A percentile compares a stretch with the other conserved stretches of the same genome.
These are phyloP conservation scores for Suhomyces sp. DNA, from an alignment of 805 yeast genomes.

Conservation along the genomic window DNA sequence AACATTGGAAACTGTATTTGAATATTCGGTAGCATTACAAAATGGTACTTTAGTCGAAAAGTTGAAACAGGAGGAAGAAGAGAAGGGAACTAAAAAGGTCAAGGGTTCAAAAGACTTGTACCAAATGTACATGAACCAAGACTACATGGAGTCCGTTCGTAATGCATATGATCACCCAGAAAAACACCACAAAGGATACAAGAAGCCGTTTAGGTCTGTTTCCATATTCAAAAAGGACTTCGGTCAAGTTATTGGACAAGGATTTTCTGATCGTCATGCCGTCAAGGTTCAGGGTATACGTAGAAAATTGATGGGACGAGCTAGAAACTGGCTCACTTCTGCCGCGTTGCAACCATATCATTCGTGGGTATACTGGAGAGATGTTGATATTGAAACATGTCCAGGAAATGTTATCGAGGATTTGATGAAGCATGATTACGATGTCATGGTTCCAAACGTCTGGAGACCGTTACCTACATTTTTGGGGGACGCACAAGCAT, in stretches of 20 bases:
- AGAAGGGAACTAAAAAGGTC: constrained; percentile 31
- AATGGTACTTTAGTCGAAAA: constrained; percentile 59
- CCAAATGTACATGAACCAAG: constrained; percentile 65
- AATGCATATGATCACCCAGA: constrained; percentile 62
- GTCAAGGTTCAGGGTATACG: constrained; percentile 84
- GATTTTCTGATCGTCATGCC: constrained; percentile 79
- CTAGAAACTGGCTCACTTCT: constrained; percentile 79
- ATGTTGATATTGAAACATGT: constrained; percentile 79
- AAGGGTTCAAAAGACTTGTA: constrained; percentile 63
- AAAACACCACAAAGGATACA: constrained; percentile 55
- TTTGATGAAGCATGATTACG: constrained; percentile 67
- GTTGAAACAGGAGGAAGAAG: constrained; percentile 43
- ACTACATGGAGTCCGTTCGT: constrained; percentile 55
- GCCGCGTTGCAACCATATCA: constrained; percentile 78
- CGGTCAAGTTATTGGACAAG: constrained; percentile 83
- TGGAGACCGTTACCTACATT: constrained; percentile 97
- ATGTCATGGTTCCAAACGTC: constrained; percentile 81
- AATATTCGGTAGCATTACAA: constrained; percentile 66
- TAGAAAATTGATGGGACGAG: constrained; percentile 82
- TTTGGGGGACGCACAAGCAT: constrained; percentile 88
- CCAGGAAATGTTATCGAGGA: constrained; percentile 75
- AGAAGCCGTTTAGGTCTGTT: constrained; percentile 71
- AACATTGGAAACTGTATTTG: constrained; percentile 64
- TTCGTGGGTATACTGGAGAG: constrained; percentile 92
- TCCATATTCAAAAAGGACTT: constrained; percentile 81